Base-by-base conservation (phyloP, 306 rosid species). In the Ziziphus jujuba region DNA sequence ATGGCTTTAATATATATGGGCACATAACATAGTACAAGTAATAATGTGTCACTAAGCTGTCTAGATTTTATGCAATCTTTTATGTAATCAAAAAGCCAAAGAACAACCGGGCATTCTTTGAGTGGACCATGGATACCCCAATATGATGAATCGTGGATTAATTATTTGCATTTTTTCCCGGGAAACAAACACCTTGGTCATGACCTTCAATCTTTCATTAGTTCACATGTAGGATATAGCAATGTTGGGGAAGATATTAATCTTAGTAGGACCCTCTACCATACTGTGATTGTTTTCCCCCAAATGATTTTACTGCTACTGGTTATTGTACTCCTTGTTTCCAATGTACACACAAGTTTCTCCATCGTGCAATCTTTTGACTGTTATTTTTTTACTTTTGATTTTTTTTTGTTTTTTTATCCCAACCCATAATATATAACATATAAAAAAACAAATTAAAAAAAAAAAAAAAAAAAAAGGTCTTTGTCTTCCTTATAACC, bases 221-320 rank as follows among this genome's bases (percentile, higher is more conserved):
- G 72, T 62, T 36, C 72, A 67, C 72, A 40, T 23, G 58, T 24
- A 15, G 59, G 45, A 69, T 40, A 15, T 13, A 16, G 31, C 63
- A 34, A 59, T 59, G 33, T 4, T 2, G 33, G 33, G 33, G 33
- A 28, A 28, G n/a, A n/a, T n/a, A n/a, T n/a, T n/a, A 23, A 58
- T 69, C 49, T 36, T 6, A 31, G 17, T 55, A 49, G 59, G 74
- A 47, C 66, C 58, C 66, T 3, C 13, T 61, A 45, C 33, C 61
- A 54, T n/a, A n/a, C 4, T 9, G n/a, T 38, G 52, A 56, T 19
- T 67, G 72, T 54, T 55, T 55, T 61, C 38, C 5, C 53, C 36
- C 61, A 22, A 35, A 10, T 15, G 20, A 36, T 56, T 45, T 64
- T 25, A 10, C 2, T 40, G 45, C 45, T 40, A 12, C 13, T 8